These are phyloP conservation scores for Annulohypoxylon stygium DNA, from an alignment of 495 filamentous ascomycete species.

Conservation along the genomic window DNA sequence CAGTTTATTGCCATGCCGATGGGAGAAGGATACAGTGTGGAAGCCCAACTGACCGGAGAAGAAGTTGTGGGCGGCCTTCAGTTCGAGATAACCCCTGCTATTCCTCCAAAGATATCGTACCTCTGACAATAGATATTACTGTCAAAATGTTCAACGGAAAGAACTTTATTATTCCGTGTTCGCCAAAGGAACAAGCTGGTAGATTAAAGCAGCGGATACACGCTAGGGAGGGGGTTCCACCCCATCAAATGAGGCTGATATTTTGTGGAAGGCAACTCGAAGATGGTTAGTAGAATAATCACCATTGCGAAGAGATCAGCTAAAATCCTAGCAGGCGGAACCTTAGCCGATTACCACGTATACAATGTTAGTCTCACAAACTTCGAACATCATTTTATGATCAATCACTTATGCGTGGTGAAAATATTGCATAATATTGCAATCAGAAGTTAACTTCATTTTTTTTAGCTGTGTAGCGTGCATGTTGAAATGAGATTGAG, in stretches of 20 bases:
- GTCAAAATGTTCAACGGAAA: neutral
- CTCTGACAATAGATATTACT: neutral
- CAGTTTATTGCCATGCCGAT: slow-evolving; percentile 62
- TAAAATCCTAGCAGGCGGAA: neutral
- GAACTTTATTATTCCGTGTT: neutral
- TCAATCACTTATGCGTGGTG: no score
- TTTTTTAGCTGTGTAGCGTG: no score
- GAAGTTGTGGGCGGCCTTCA: slow-evolving; percentile 62
- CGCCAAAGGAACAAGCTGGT: neutral
- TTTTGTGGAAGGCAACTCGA: neutral
- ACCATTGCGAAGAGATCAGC: neutral
- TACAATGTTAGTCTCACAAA: neutral
- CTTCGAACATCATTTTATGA: no score
- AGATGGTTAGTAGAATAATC: neutral
- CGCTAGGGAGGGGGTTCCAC: neutral
- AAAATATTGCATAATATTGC: neutral
- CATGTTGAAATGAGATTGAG: neutral
- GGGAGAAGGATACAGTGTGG: slow-evolving; percentile 61
- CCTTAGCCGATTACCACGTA: neutral
- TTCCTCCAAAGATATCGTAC: neutral
- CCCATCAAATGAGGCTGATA: neutral
- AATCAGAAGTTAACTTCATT: neutral
- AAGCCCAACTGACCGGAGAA: slow-evolving; percentile 62
- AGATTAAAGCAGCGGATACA: neutral
- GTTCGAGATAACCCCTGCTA: slow-evolving; percentile 59